These are phyloP conservation scores for Aphanomyces euteiches DNA, from an alignment of 352 stramenopile genomes.

Conservation along the genomic window DNA sequence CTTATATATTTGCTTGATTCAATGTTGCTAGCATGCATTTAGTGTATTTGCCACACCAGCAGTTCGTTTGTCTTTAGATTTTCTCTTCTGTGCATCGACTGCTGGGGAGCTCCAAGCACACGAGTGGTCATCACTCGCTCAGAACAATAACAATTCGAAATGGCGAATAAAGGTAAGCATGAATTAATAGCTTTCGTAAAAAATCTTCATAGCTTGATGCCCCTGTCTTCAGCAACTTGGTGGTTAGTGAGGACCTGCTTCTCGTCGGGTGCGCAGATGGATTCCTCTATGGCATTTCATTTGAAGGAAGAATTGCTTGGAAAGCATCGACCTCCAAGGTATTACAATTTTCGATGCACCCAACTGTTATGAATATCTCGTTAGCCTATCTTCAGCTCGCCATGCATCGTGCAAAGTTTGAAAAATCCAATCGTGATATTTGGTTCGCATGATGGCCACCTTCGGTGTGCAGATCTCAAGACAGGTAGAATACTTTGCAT, in stretches of 20 bases:
- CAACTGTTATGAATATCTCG: not conserved
- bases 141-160: not conserved
- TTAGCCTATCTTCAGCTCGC: constrained; percentile 25
- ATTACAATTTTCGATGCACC: not conserved
- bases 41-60: constrained; percentile 15
- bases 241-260: not conserved
- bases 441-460: constrained; percentile 19
- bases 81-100: constrained; percentile 15
- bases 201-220: not conserved
- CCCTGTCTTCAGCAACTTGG: constrained; percentile 20
- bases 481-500: not conserved
- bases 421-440: not conserved
- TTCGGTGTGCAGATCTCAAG: not conserved
- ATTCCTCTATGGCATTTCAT: constrained; percentile 11
- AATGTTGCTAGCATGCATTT: not conserved
- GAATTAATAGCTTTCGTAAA: not conserved
- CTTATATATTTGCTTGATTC: not conserved
- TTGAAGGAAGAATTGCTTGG: not conserved
- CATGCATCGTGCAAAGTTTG: not conserved
- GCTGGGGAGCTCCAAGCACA: constrained; percentile 7
- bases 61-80: not conserved
- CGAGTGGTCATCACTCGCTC: constrained; percentile 5
- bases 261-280: constrained; percentile 14
- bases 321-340: not conserved
- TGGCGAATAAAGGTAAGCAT: constrained; percentile 7